phyloP scores from a whole-genome alignment of 345 rosid species.

The sweet orange (Citrus sinensis) region DNA sequence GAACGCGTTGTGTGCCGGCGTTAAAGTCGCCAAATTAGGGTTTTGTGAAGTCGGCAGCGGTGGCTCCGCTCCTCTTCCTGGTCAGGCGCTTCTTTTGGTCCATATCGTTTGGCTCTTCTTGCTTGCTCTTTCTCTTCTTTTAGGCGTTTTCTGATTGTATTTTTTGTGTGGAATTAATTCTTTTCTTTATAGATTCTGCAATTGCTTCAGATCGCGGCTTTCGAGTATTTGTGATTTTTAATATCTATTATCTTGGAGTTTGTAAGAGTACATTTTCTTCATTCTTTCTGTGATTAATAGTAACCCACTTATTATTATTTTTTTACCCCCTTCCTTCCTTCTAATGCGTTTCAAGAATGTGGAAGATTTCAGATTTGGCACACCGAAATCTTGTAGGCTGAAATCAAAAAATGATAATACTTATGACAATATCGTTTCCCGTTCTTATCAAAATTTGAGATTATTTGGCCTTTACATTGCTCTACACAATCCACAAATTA shows the following conservation, averaged over 20 bases:
- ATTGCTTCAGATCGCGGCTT: neutral
- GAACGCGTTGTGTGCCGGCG: slow-evolving; percentile 72
- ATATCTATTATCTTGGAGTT: neutral
- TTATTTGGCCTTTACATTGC: neutral
- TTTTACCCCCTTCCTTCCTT: too few species aligned
- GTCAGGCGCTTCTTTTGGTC: slow-evolving; percentile 84
- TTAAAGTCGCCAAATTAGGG: slow-evolving; percentile 59
- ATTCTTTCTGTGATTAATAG: slow-evolving; percentile 7
- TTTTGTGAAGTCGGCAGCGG: slow-evolving; percentile 75
- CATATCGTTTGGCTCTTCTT: slow-evolving; percentile 90
- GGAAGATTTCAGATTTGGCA: neutral
- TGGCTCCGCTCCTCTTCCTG: slow-evolving; percentile 69
- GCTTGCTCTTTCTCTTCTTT: slow-evolving; percentile 77
- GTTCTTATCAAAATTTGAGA: neutral
- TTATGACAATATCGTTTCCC: neutral
- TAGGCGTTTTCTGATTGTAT: slow-evolving; percentile 58
- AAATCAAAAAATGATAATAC: neutral
- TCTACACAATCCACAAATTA: neutral
- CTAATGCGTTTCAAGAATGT: neutral
- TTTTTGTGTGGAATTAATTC: neutral
- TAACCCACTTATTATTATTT: neutral
- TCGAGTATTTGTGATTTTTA: neutral
- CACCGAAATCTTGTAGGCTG: neutral
- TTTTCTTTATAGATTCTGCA: neutral
- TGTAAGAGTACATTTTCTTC: neutral